Conservation (phyloP, 2,329 filamentous ascomycete genomes). For the Pseudogymnoascus sp. region DNA sequence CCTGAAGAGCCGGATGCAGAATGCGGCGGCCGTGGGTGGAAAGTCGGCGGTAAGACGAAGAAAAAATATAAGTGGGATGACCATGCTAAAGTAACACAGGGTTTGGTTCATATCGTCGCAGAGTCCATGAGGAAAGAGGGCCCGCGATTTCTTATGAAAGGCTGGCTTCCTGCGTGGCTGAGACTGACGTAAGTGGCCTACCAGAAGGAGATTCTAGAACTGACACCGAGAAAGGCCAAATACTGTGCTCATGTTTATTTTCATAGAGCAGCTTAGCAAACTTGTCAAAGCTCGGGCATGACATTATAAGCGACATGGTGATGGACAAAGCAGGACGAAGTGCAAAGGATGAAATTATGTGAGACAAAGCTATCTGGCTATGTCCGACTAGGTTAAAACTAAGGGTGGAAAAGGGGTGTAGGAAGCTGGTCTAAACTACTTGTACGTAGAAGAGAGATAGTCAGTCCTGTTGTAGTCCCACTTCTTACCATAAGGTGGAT, state of each 20-base stretch:
- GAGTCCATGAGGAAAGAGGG: slow-evolving; percentile 36
- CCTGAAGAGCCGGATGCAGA: slow-evolving; percentile 40
- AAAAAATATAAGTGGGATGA: background rate
- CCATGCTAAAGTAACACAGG: slow-evolving; percentile 20
- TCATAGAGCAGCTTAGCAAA: slow-evolving; percentile 40
- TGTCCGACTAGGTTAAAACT: background rate
- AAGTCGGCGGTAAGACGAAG: slow-evolving; percentile 15
- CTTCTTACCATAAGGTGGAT: background rate
- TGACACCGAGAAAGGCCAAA: slow-evolving; percentile 33
- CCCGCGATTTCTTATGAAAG: slow-evolving; percentile 39
- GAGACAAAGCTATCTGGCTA: background rate
- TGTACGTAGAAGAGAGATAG: background rate
- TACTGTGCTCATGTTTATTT: slow-evolving; percentile 42
- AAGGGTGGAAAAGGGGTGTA: background rate
- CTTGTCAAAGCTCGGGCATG: slow-evolving; percentile 19
- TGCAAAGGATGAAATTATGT: background rate
- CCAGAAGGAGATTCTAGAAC: background rate
- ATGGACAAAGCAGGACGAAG: background rate
- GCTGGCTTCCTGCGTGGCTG: slow-evolving; percentile 42
- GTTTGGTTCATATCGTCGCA: slow-evolving; percentile 32
- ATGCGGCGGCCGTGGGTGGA: slow-evolving; percentile 23
- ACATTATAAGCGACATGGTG: background rate
- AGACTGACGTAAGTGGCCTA: slow-evolving; percentile 34
- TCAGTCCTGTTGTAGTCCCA: background rate
- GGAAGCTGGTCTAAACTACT: background rate